Percentiles rank a stretch among this genome's conserved stretches.
phyloP scores from a whole-genome alignment of 495 filamentous ascomycete genomes.

The Rhizodiscina lignyota region DNA sequence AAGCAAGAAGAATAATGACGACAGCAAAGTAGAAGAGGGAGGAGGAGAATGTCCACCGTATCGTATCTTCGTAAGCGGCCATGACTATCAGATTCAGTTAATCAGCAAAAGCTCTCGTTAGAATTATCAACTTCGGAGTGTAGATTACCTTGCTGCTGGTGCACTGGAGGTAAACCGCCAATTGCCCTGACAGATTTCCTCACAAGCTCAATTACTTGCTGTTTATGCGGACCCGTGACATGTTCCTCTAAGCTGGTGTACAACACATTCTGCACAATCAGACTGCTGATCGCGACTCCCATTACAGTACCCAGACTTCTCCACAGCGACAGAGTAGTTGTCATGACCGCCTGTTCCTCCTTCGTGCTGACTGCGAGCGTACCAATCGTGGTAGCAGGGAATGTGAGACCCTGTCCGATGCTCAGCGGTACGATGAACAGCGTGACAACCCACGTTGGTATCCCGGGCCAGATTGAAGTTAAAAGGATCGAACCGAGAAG shows the following conservation, averaged over 20 bases:
- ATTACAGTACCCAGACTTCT: slow-evolving; percentile 52
- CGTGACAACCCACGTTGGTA: slow-evolving; percentile 42
- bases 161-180: slow-evolving; percentile 28
- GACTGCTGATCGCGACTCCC: slow-evolving; percentile 51
- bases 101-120: no score
- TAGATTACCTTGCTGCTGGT: slow-evolving; percentile 33
- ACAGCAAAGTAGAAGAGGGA: neutral
- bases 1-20: neutral
- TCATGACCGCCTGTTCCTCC: slow-evolving; percentile 60
- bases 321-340: slow-evolving; percentile 51
- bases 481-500: slow-evolving; percentile 38
- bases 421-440: slow-evolving; percentile 42
- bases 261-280: slow-evolving; percentile 61
- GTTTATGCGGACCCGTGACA: slow-evolving; percentile 37
- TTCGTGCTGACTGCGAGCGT: slow-evolving; percentile 50
- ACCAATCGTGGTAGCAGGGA: slow-evolving; percentile 47
- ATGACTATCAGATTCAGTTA: neutral
- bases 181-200: slow-evolving; percentile 38
- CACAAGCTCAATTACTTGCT: slow-evolving; percentile 31
- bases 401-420: slow-evolving; percentile 47
- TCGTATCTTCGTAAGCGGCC: neutral
- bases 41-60: neutral
- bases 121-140: no score
- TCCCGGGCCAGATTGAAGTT: slow-evolving; percentile 31
- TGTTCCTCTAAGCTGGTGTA: slow-evolving; percentile 36